Conservation (phyloP, 2,329 filamentous ascomycete species). For the Penicillium crustosum region DNA sequence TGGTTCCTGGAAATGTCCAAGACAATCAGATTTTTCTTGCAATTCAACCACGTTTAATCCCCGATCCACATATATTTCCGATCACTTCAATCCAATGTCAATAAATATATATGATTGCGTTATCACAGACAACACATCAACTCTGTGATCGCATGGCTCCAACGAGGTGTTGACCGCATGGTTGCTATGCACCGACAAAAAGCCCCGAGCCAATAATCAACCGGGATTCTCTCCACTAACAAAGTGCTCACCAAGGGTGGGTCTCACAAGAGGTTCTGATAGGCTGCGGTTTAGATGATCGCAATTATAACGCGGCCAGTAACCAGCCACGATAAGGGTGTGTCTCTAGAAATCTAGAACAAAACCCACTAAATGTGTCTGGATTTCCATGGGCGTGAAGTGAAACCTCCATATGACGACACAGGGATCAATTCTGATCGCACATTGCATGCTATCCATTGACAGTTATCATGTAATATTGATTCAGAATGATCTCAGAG, state of each 20-base stretch:
- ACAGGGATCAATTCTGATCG: not conserved
- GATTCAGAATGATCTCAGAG: not conserved
- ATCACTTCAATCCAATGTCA: too few relatives aligned
- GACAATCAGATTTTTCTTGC: not conserved
- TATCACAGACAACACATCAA: not conserved
- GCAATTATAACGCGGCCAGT: not conserved
- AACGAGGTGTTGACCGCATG: not conserved
- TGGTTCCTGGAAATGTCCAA: not conserved
- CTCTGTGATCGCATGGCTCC: not conserved
- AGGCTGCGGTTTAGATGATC: not conserved
- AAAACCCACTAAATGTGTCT: not conserved
- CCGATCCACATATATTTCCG: not conserved
- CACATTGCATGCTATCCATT: not conserved
- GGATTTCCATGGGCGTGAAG: not conserved
- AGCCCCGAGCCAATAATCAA: not conserved
- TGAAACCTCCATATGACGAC: not conserved
- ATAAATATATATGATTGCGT: not conserved
- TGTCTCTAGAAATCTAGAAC: not conserved
- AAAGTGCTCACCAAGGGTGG: fast-evolving
- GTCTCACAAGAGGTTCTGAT: not conserved
- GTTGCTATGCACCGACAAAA: not conserved
- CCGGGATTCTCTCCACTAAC: not conserved
- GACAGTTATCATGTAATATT: too few relatives aligned
- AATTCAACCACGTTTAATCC: not conserved
- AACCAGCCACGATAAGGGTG: not conserved